These are phyloP conservation scores for Papiliotrema fonsecae DNA, from an alignment of 1,284 basidiomycete genomes.

Conservation along the genomic window DNA sequence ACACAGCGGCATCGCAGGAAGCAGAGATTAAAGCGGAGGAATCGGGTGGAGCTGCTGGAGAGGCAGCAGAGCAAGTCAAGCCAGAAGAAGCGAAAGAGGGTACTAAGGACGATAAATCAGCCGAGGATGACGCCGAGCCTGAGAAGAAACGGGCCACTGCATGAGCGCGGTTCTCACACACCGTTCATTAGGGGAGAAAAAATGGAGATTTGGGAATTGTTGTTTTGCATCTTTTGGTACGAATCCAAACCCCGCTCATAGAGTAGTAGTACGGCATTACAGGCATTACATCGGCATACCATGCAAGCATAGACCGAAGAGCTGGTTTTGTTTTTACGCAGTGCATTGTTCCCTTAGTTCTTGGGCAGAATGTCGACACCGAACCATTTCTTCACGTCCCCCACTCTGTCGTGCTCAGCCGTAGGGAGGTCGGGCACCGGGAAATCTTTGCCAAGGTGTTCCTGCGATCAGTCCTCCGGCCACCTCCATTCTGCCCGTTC, in stretches of 20 bases:
- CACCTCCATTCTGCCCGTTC: no score
- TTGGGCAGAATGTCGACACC: not conserved
- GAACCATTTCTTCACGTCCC: not conserved
- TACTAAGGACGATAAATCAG: not conserved
- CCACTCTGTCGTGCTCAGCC: not conserved
- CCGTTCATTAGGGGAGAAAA: no score
- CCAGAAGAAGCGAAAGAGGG: not conserved
- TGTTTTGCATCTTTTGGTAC: not conserved
- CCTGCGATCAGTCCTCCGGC: not conserved
- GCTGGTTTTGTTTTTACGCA: not conserved
- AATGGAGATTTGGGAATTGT: no score
- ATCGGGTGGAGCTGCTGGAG: not conserved
- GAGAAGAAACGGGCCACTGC: constrained; percentile 24
- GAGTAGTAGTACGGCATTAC: no score
- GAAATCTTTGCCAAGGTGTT: constrained; percentile 1
- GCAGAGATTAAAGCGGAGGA: not conserved
- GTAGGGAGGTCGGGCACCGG: not conserved
- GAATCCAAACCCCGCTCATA: no score
- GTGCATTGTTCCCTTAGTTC: not conserved
- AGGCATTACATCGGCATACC: no score
- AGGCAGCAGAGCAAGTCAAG: not conserved
- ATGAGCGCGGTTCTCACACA: no score
- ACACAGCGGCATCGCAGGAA: not conserved
- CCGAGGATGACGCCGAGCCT: not conserved
- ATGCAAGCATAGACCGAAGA: not conserved